Evolutionary conservation across 345 rosid species (phyloP).

Genomic region (Luvunga scandens): DNA sequence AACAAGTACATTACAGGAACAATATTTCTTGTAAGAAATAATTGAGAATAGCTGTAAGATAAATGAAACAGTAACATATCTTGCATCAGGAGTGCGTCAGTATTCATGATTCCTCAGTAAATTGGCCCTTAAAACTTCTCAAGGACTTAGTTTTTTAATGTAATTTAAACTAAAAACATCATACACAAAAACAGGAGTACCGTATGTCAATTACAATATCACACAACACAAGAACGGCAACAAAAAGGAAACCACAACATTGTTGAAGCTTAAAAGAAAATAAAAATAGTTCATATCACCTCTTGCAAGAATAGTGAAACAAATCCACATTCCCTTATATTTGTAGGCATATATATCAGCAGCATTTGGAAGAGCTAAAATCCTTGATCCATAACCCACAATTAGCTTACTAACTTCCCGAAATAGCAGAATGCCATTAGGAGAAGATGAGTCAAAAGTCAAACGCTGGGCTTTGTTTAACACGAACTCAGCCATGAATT

Average conservation of each 20-base stretch:
- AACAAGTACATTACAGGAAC: background rate
- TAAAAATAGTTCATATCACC: constrained; percentile 43
- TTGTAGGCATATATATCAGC: constrained; percentile 93
- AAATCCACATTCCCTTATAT: constrained; percentile 98
- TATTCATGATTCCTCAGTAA: no score
- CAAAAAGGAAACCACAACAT: background rate
- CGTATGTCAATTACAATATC: background rate
- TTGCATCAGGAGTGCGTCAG: background rate
- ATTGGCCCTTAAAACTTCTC: background rate
- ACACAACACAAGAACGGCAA: constrained; percentile 3
- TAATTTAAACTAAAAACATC: background rate
- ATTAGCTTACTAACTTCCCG: constrained; percentile 98
- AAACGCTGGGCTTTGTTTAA: constrained; percentile 92
- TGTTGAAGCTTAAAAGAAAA: constrained; percentile 1
- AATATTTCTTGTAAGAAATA: no score
- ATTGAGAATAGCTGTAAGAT: background rate
- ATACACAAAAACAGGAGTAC: background rate
- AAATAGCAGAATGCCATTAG: constrained; percentile 98
- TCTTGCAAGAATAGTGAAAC: constrained; percentile 83
- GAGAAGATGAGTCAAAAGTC: constrained; percentile 95
- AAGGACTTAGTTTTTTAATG: background rate
- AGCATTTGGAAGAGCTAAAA: constrained; percentile 86
- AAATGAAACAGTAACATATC: background rate
- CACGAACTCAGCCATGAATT: constrained; percentile 98
- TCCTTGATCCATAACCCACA: constrained; percentile 94